Evolutionary conservation across 371 early-diverging fungal genomes (phyloP), one percentile per base, ranked within the genome.

Genomic region (Actinomortierella ambigua): DNA sequence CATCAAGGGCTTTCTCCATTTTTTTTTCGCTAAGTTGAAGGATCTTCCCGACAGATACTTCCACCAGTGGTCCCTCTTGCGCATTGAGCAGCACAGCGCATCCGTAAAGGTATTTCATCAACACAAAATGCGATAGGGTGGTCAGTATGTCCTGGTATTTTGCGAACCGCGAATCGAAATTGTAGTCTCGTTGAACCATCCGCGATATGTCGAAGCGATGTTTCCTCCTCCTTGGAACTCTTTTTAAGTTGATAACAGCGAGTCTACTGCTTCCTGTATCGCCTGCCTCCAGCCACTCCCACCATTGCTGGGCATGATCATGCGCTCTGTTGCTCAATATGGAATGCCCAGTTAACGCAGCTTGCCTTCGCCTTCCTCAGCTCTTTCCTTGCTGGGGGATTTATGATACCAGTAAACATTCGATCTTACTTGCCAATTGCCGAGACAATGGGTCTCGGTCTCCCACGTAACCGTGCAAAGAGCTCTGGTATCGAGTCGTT

Each of bases 41-140:
- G 53, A 57, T 63, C 17, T 57, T 18, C 27, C 63, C 63, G 26
- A 63, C 63, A 63, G 63, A 63, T 3, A 57, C 63, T 20, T 63
- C 63, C 22, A 57, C 53, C 22, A 63, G 22, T 7, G 53, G 53
- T 27, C 57, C 57, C 27, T 63, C 57, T 41, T 27, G 14, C 6
- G 15, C 5, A 15, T 57, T 11, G 26, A 63, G 52, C 51, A 53
- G 1, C 53, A 57, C 2, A 13, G 52, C 53, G 8, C 41, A 11
- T n/a, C 63, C 48, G 22, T 53, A 42, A 26, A 63, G 57, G 20
- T 57, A 57, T 13, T 57, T 47, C 28, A 59, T 11, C 26, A 65
- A 24, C 55, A 59, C 65, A 59, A 65, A 65, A 17, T 17, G 3
- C 20, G 49, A 3, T n/a, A 65, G 65, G 26, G n/a, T 39, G 46